Evolutionary conservation across 805 yeast genomes (phyloP).

Genomic region (Candida krabiensis): DNA sequence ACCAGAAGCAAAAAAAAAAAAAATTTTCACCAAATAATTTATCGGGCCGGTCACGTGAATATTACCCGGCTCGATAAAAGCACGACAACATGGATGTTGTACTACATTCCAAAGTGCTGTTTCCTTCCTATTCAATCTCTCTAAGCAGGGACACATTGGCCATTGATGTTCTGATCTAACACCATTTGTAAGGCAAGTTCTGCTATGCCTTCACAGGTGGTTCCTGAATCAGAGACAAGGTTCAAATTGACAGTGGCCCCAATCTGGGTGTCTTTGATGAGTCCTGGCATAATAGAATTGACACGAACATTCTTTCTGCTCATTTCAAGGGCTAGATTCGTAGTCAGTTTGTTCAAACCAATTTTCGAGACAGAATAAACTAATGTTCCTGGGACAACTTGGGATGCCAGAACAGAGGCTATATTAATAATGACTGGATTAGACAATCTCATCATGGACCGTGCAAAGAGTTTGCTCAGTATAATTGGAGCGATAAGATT

Average conservation of each 20-base stretch:
- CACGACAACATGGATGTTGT: no score
- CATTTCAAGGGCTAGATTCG: slow-evolving; percentile 59
- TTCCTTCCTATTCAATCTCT: not conserved
- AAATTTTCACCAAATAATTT: slow-evolving; percentile 10
- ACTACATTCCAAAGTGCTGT: no score
- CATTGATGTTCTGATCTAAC: slow-evolving; percentile 8
- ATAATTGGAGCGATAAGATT: slow-evolving; percentile 65
- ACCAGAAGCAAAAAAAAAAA: slow-evolving; percentile 8
- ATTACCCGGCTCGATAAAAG: not conserved
- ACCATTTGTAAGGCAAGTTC: slow-evolving; percentile 8
- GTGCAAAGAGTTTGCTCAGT: slow-evolving; percentile 51
- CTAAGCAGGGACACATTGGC: slow-evolving; percentile 12
- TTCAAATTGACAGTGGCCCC: slow-evolving; percentile 36
- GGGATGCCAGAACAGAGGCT: slow-evolving; percentile 60
- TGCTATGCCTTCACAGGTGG: slow-evolving; percentile 15
- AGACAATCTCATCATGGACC: slow-evolving; percentile 44
- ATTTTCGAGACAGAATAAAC: slow-evolving; percentile 73
- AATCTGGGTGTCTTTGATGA: slow-evolving; percentile 68
- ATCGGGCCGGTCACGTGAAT: not conserved
- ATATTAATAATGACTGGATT: slow-evolving; percentile 54
- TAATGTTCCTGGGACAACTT: slow-evolving; percentile 52
- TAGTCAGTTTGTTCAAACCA: slow-evolving; percentile 64
- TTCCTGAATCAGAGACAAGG: slow-evolving; percentile 5
- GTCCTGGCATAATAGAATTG: slow-evolving; percentile 68
- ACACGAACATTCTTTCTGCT: slow-evolving; percentile 53